A percentile compares a stretch with the other conserved stretches of the same genome.
These are phyloP conservation scores for Didymella sp. DNA, from an alignment of 2,329 filamentous ascomycete genomes.

Conservation along the genomic window DNA sequence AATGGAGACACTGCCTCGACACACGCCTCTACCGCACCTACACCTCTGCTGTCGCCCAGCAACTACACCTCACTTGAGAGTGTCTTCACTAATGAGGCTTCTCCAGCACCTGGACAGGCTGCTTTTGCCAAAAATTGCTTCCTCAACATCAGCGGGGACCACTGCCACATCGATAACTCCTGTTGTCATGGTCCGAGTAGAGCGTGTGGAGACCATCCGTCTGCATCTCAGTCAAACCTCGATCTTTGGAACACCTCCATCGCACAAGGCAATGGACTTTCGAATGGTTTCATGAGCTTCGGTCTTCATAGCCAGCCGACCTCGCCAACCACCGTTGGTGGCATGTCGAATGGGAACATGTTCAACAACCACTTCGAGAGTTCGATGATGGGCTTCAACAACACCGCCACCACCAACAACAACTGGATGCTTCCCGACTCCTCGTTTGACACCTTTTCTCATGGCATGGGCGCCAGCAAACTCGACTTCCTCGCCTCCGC, in stretches of 20 bases:
- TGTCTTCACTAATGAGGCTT: slow-evolving; percentile 37
- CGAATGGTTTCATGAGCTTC: slow-evolving; percentile 36
- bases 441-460: slow-evolving; percentile 27
- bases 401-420: slow-evolving; percentile 26
- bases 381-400: slow-evolving; percentile 32
- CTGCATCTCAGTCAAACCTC: slow-evolving; percentile 34
- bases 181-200: slow-evolving; percentile 44
- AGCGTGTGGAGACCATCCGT: slow-evolving; percentile 40
- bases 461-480: slow-evolving; percentile 28
- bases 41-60: slow-evolving; percentile 42
- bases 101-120: slow-evolving; percentile 30
- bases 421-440: slow-evolving; percentile 43
- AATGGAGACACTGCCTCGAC: slow-evolving; percentile 28
- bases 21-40: slow-evolving; percentile 36
- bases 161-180: slow-evolving; percentile 47
- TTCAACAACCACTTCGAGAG: slow-evolving; percentile 26
- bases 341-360: slow-evolving; percentile 23
- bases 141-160: slow-evolving; percentile 40
- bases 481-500: slow-evolving; percentile 41
- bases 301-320: slow-evolving; percentile 33
- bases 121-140: slow-evolving; percentile 34
- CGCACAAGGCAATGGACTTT: slow-evolving; percentile 36
- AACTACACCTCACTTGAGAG: slow-evolving; percentile 45
- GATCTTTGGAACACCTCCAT: slow-evolving; percentile 40
- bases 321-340: slow-evolving; percentile 29